Evolutionary conservation across 495 filamentous ascomycete genomes (phyloP), one percentile per base, ranked within the genome.

Genomic region (Bathelium albidoporum): DNA sequence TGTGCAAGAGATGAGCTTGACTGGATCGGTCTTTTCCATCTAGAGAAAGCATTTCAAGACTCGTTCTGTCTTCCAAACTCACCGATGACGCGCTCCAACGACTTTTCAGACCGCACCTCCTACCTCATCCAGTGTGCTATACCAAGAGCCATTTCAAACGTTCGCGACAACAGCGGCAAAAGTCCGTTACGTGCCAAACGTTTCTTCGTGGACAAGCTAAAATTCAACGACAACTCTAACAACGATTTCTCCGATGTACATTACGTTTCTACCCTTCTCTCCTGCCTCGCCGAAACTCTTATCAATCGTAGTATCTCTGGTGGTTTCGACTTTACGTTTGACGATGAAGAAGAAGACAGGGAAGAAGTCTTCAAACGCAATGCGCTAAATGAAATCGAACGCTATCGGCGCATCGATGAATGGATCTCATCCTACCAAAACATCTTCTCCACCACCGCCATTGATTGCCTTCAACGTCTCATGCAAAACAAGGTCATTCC

Each of bases 341-440:
- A 82, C 34, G 79, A 83, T n/a, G 77, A 80, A 28, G 79, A 83
- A 18, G 77, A 80, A 28, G 84, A 85, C 22, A 80, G 84, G 63
- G 77, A 80, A 16, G 71, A 64, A 2, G 75, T 73, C n/a, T 86
- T 94, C 44, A 82, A 88, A 63, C 82, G 83, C 45, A 81, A 83
- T 52, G 88, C 88, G 1, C 73, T 96, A 18, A 86, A 88, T 41
- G 91, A 96, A 71, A 89, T 99, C 53, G 89, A 96, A 63, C 83
- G 95, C 59, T 89, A 93, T 70, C 83, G 91, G 58, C 84, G 93
- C 52, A 90, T 95, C 81, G 94, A 99, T 69, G 91, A 97, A 74
- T 97, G 91, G 86, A 88, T 88, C 0, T 83, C 86, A 36, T 95
- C 91, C 0, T 95, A 87, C 73, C 90, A 96, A 62, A 99, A 97